Evolutionary conservation across 805 yeast species (phyloP).

Genomic region (Candida argentea): DNA sequence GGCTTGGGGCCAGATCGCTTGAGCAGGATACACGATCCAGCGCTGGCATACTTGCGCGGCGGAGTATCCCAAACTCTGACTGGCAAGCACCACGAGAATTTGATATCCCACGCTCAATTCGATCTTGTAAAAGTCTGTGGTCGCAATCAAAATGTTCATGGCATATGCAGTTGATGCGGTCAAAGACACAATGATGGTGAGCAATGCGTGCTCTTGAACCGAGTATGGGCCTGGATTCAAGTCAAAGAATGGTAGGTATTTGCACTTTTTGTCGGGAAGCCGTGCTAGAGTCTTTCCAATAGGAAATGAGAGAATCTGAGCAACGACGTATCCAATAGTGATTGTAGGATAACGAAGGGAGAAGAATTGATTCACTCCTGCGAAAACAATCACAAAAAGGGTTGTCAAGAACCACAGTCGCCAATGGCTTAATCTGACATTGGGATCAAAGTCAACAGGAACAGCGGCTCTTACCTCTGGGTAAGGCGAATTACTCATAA

Average conservation of each 20-base stretch:
- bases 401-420: constrained; percentile 13
- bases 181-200: constrained; percentile 13
- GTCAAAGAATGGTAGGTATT: constrained; percentile 8
- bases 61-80: constrained; percentile 19
- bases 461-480: constrained; percentile 17
- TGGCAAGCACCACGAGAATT: constrained; percentile 14
- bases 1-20: constrained; percentile 43
- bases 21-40: constrained; percentile 37
- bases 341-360: constrained; percentile 16
- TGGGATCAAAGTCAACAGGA: constrained; percentile 8
- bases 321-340: constrained; percentile 15
- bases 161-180: constrained; percentile 14
- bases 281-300: constrained; percentile 11
- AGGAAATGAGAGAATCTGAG: constrained; percentile 15
- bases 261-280: constrained; percentile 6
- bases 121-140: constrained; percentile 10
- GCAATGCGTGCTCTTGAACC: constrained; percentile 13
- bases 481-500: constrained; percentile 11
- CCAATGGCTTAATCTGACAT: constrained; percentile 11
- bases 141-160: constrained; percentile 12
- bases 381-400: constrained; percentile 13
- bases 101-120: constrained; percentile 16
- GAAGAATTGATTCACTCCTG: constrained; percentile 18
- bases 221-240: constrained; percentile 14
- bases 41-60: constrained; percentile 18